A percentile compares a stretch with the other conserved stretches of the same genome.
Evolutionary conservation across 805 yeast genomes (phyloP).

Genomic region (Candida maesae): DNA sequence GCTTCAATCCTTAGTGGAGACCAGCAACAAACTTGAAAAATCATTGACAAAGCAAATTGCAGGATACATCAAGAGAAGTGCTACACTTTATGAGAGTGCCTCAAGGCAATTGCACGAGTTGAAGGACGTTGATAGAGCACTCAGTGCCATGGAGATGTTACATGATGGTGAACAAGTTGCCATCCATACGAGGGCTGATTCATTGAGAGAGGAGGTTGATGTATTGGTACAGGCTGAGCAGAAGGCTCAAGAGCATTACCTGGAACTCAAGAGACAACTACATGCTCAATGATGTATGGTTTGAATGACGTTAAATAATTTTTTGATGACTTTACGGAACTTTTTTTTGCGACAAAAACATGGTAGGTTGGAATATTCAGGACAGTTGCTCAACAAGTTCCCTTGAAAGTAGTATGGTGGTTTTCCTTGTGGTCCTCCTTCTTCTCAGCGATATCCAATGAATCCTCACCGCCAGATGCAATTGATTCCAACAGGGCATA

Average conservation of each 20-base stretch:
- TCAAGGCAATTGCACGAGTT: constrained; percentile 11
- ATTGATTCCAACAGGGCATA: constrained; percentile 49
- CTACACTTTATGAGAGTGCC: constrained; percentile 13
- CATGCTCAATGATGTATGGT: too few relatives aligned
- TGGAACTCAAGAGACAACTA: constrained; percentile 13
- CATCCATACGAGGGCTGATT: constrained; percentile 10
- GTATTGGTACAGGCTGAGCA: constrained; percentile 22
- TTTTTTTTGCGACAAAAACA: too few relatives aligned
- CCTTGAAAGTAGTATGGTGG: constrained; percentile 28
- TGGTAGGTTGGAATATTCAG: too few relatives aligned
- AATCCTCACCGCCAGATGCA: constrained; percentile 52
- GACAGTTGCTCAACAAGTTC: constrained; percentile 26
- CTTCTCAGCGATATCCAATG: constrained; percentile 17
- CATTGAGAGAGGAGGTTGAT: constrained; percentile 25
- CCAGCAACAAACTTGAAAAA: constrained; percentile 19
- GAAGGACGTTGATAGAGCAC: constrained; percentile 22
- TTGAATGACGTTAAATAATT: too few relatives aligned
- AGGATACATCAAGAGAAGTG: constrained; percentile 13
- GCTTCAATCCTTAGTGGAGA: constrained; percentile 13
- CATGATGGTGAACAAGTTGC: constrained; percentile 15
- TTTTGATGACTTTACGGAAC: not conserved
- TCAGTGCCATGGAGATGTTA: constrained; percentile 21
- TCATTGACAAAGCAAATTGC: constrained; percentile 8
- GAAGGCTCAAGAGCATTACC: constrained; percentile 19
- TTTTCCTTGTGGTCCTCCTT: constrained; percentile 21